These are phyloP conservation scores for Fonsecaea monophora DNA, from an alignment of 2,329 filamentous ascomycete genomes.

Conservation along the genomic window DNA sequence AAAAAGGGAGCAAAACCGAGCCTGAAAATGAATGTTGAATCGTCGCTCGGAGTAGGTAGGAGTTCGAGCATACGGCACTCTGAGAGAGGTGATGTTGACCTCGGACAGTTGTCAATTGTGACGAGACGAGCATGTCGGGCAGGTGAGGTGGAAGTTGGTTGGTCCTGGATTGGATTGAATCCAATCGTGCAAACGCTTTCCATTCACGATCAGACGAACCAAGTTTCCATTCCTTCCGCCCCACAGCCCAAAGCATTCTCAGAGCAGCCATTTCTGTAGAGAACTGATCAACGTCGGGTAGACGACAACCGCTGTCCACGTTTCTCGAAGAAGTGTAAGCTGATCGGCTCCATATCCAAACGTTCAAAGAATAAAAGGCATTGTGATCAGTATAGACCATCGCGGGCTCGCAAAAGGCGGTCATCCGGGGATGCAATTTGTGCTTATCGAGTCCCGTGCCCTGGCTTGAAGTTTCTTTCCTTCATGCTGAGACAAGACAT, in stretches of 20 bases:
- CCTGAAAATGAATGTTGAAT: no score
- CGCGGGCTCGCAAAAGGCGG: background rate
- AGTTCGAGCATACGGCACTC: no score
- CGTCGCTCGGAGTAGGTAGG: no score
- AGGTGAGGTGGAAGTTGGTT: background rate
- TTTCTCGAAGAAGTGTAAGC: background rate
- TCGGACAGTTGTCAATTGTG: background rate
- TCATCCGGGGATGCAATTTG: background rate
- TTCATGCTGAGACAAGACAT: background rate
- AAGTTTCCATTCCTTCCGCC: background rate
- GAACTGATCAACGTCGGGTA: background rate
- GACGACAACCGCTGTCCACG: background rate
- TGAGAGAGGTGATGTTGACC: background rate
- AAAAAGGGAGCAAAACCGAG: no score
- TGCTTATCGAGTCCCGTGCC: background rate
- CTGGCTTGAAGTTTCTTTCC: background rate
- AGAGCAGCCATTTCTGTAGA: background rate
- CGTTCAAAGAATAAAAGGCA: no score
- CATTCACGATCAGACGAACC: background rate
- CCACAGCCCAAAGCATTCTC: background rate
- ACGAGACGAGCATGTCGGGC: background rate
- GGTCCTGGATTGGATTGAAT: background rate
- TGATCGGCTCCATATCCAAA: background rate
- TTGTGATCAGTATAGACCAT: no score
- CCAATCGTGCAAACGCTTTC: background rate